Evolutionary conservation across 441 rosid genomes (phyloP).

Genomic region (Brassica hybrid): DNA sequence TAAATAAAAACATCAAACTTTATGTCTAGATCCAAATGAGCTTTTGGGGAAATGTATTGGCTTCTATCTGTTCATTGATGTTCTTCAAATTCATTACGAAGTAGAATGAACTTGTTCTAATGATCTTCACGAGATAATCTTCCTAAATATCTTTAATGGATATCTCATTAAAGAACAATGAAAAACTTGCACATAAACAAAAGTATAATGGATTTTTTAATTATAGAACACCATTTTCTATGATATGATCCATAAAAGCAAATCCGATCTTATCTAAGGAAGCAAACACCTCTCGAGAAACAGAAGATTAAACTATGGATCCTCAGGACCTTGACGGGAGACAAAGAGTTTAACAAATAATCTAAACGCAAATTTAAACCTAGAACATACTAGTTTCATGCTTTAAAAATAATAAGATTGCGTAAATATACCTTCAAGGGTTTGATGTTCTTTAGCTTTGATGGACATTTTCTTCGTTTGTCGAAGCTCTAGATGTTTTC

Average conservation of each 20-base stretch:
- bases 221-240: not conserved
- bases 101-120: too few relatives aligned
- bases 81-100: not conserved
- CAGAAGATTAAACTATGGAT: constrained; percentile 8
- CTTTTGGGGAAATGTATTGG: not conserved
- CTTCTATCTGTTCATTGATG: not conserved
- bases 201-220: too few relatives aligned
- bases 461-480: constrained; percentile 36
- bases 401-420: too few relatives aligned
- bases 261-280: too few relatives aligned
- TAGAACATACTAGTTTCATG: not conserved
- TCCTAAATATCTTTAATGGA: not conserved
- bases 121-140: too few relatives aligned
- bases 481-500: constrained; percentile 21
- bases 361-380: not conserved
- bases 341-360: not conserved
- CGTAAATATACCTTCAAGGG: constrained; percentile 17
- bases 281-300: not conserved
- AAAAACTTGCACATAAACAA: not conserved
- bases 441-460: constrained; percentile 36
- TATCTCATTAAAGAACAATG: not conserved
- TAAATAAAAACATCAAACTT: not conserved
- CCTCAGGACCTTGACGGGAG: constrained; percentile 16
- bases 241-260: not conserved
- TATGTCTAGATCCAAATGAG: constrained; percentile 33